Percentiles rank a stretch among this genome's conserved stretches.
Conservation (phyloP, 371 early-diverging fungal genomes). For the Mortierella polycephala region DNA sequence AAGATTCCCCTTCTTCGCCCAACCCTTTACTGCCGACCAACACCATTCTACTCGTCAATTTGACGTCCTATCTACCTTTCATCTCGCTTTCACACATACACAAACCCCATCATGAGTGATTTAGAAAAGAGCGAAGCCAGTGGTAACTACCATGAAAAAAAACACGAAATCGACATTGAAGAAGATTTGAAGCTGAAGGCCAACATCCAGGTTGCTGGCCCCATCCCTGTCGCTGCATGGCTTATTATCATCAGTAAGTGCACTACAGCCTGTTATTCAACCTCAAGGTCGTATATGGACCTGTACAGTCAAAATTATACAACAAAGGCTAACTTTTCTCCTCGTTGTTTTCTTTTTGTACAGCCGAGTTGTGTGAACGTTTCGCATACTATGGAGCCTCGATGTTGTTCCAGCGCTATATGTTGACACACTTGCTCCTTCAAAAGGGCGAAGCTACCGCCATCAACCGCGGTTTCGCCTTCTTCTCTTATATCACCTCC, state of each 20-base stretch:
- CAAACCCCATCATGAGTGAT: not conserved
- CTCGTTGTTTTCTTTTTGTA: not conserved
- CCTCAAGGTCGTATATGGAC: too few relatives aligned
- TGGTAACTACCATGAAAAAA: constrained; percentile 35
- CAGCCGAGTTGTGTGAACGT: constrained; percentile 72
- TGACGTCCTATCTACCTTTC: not conserved
- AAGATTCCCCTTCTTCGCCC: not conserved
- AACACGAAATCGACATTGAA: constrained; percentile 28
- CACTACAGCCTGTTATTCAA: not conserved
- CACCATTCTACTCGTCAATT: not conserved
- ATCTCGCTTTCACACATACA: not conserved
- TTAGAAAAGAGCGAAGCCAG: constrained; percentile 1
- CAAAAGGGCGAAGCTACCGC: constrained; percentile 73
- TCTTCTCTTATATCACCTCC: constrained; percentile 84
- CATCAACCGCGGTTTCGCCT: constrained; percentile 79
- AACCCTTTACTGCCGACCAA: not conserved
- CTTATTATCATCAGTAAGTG: constrained; percentile 64
- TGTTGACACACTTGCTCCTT: constrained; percentile 59
- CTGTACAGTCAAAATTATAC: not conserved
- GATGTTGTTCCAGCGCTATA: constrained; percentile 76
- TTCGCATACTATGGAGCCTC: constrained; percentile 83
- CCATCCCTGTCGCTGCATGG: constrained; percentile 62
- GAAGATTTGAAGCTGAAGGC: constrained; percentile 28
- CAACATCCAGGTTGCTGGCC: constrained; percentile 55
- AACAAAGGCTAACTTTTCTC: not conserved